These are phyloP conservation scores for Bauhinia variegata DNA, from an alignment of 306 rosid genomes.

Conservation along the genomic window DNA sequence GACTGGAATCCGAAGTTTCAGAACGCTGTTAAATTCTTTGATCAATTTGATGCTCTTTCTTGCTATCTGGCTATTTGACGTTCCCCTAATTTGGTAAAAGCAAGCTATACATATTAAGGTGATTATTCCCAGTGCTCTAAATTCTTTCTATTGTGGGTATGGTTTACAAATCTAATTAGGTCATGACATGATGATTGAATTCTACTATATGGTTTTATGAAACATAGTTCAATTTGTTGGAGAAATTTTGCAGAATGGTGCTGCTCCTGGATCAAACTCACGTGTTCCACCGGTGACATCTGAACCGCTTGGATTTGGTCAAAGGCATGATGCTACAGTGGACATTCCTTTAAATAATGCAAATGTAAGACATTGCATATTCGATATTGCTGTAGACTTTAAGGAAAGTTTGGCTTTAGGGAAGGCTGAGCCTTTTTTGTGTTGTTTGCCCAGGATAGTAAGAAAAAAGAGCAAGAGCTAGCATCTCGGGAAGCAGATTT, in stretches of 20 bases:
- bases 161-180: too few species aligned
- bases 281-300: constrained; percentile 70
- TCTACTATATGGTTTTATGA: too few species aligned
- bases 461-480: constrained; percentile 78
- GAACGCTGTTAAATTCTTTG: too few species aligned
- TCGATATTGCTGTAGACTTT: constrained; percentile 9
- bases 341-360: constrained; percentile 82
- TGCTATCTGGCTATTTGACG: too few species aligned
- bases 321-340: constrained; percentile 85
- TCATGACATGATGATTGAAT: neutral
- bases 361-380: constrained; percentile 52
- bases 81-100: too few species aligned
- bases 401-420: constrained; percentile 20
- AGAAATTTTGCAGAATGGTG: constrained; percentile 65
- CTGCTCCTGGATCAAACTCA: constrained; percentile 68
- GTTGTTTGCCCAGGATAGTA: constrained; percentile 66
- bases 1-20: too few species aligned
- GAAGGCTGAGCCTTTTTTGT: constrained; percentile 34
- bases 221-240: neutral
- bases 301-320: constrained; percentile 77
- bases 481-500: constrained; percentile 94
- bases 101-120: too few species aligned
- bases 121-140: too few species aligned
- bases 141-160: too few species aligned
- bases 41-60: too few species aligned